Conservation (phyloP, 306 rosid genomes). For the Vicia villosa region DNA sequence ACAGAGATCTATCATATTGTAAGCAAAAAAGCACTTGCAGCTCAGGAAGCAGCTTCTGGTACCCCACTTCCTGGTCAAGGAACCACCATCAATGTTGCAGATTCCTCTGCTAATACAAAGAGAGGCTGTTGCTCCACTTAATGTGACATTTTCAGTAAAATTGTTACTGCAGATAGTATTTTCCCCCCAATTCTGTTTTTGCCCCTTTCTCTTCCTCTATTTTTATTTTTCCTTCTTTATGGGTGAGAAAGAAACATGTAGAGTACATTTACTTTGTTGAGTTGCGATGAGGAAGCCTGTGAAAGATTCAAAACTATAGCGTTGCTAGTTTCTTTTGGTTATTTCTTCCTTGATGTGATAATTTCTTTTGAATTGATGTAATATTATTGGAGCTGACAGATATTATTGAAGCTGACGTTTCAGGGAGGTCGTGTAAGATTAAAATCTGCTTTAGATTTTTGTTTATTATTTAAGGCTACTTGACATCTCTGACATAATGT, state of each 20-base stretch:
- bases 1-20: slow-evolving; percentile 92
- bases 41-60: slow-evolving; percentile 78
- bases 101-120: slow-evolving; percentile 59
- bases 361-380: slow-evolving; percentile 48
- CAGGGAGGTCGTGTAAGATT: slow-evolving; percentile 33
- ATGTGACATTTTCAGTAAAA: slow-evolving; percentile 38
- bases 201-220: slow-evolving; percentile 9
- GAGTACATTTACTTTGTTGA: slow-evolving; percentile 63
- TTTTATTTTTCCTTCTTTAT: slow-evolving; percentile 33
- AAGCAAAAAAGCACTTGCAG: slow-evolving; percentile 97
- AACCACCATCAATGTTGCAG: slow-evolving; percentile 87
- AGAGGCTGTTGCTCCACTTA: slow-evolving; percentile 80
- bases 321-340: slow-evolving; percentile 47
- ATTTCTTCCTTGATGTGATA: slow-evolving; percentile 42
- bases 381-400: slow-evolving; percentile 44
- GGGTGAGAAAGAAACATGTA: slow-evolving; percentile 75
- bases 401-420: slow-evolving; percentile 42
- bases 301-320: slow-evolving; percentile 49
- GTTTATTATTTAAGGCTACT: slow-evolving; percentile 11
- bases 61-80: slow-evolving; percentile 83
- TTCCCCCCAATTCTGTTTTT: slow-evolving; percentile 38
- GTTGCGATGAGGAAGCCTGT: slow-evolving; percentile 59
- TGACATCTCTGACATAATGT: neutral
- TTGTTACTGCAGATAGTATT: slow-evolving; percentile 48
- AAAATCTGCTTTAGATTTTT: slow-evolving; percentile 7